phyloP scores from a whole-genome alignment of 2,329 filamentous ascomycete genomes.

The Basipetospora chlamydospora region DNA sequence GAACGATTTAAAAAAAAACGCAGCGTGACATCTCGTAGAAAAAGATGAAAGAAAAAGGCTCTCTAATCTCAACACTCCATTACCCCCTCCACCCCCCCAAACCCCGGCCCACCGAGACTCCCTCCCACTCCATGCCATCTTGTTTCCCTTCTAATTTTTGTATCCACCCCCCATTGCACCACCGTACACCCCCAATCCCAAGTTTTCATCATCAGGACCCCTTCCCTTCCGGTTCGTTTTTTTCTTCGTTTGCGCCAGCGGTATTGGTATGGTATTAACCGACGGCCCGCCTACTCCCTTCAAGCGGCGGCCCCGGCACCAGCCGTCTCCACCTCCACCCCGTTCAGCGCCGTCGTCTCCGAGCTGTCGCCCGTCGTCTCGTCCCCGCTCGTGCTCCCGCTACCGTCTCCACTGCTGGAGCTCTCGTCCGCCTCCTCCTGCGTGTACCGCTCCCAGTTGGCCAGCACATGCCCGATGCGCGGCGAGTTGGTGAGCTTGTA shows the following conservation, averaged over 20 bases:
- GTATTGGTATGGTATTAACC: neutral
- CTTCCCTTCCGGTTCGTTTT: neutral
- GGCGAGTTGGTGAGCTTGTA: constrained; percentile 81
- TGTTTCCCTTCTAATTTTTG: too few species aligned
- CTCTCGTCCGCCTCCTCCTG: constrained; percentile 30
- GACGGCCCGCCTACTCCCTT: neutral
- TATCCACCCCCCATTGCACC: too few species aligned
- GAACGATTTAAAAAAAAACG: too few species aligned
- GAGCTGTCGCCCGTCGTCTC: constrained; percentile 2
- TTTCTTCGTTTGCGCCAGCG: neutral
- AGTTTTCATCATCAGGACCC: too few species aligned
- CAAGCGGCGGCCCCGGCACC: constrained; percentile 5
- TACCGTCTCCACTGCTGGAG: too few species aligned
- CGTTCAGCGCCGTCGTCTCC: constrained; percentile 5
- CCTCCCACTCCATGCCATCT: too few species aligned
- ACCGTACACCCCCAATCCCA: too few species aligned
- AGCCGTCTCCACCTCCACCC: constrained; percentile 3
- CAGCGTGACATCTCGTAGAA: too few species aligned
- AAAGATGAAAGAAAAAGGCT: too few species aligned
- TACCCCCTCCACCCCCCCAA: too few species aligned
- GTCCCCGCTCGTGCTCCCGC: constrained; percentile 4
- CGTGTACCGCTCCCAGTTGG: constrained; percentile 68
- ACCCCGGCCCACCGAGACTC: too few species aligned
- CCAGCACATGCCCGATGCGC: constrained; percentile 64
- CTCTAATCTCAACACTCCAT: too few species aligned